Conservation (phyloP, 768 basidiomycete species). For the Hygrophorus russula region DNA sequence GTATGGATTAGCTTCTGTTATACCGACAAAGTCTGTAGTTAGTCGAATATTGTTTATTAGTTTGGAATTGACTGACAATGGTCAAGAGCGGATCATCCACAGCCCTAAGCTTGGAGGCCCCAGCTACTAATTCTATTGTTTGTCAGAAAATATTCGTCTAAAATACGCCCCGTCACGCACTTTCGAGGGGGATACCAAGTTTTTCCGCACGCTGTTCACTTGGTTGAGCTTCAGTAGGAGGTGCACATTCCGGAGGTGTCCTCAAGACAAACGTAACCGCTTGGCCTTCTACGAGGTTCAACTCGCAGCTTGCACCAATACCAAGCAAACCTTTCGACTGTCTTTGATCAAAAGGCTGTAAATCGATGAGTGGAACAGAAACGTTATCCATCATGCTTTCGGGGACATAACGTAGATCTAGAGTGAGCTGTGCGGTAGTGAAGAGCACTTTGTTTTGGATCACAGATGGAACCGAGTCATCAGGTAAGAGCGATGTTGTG, state of each 20-base stretch:
- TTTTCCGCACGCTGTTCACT: slow-evolving; percentile 14
- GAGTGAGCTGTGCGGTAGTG: slow-evolving; percentile 38
- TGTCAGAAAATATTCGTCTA: background rate
- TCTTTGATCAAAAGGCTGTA: slow-evolving; percentile 56
- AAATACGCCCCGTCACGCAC: background rate
- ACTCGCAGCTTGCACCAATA: slow-evolving; percentile 40
- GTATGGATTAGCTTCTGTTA: slow-evolving; percentile 42
- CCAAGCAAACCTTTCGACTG: slow-evolving; percentile 63
- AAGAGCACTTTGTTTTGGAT: slow-evolving; percentile 52
- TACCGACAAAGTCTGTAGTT: background rate
- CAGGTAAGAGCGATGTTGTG: slow-evolving; percentile 43
- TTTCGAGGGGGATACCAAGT: slow-evolving; percentile 5
- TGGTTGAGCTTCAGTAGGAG: background rate
- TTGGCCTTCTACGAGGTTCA: slow-evolving; percentile 76
- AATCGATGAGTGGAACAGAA: slow-evolving; percentile 36
- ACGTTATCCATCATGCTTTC: slow-evolving; percentile 46
- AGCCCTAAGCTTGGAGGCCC: slow-evolving; percentile 26
- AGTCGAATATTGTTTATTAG: background rate
- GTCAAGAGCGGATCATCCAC: slow-evolving; percentile 65
- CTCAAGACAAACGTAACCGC: slow-evolving; percentile 82
- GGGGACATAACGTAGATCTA: slow-evolving; percentile 71
- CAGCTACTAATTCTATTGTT: slow-evolving; percentile 1
- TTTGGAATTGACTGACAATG: slow-evolving; percentile 26
- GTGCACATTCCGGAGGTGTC: slow-evolving; percentile 33
- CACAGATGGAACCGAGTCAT: slow-evolving; percentile 23